Base-by-base conservation (phyloP, 352 stramenopile genomes). In the Phytopythium oedochilum region DNA sequence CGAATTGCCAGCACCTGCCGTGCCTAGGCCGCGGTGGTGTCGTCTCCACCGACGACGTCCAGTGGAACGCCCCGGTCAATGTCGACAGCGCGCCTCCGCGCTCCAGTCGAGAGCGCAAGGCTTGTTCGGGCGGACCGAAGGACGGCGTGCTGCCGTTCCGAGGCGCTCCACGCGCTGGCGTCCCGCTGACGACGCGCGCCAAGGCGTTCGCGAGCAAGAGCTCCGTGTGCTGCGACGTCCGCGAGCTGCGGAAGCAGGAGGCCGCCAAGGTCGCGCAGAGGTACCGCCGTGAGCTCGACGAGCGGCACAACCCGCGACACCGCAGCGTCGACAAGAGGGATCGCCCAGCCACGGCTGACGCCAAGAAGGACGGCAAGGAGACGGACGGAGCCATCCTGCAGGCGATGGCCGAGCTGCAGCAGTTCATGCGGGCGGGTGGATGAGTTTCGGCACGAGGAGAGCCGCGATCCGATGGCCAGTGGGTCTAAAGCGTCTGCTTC, bases 1-100 rank as follows among this genome's bases (percentile, higher is more conserved):
- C 34, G 1, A 39, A 47, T 28, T 7, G 8, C 35, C 47, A 18
- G 29, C 20, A 53, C 18, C 46, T 53, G 5, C 46, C 46, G 2
- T 28, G 20, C 4, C 23, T 53, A 5, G 26, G 20, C 18, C 39
- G 39, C 18, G 18, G 11, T 10, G n/a, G 39, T 25, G 55, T 3
- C 26, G 17, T 25, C 17, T 42, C 20, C 15, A 22, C 2, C 12
- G 40, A 46, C 15, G 54, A 65, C 23, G 55, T 58, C 0, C 44
- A 57, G 38, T 89, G 79, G 79, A 69, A 63, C 38, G 67, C 75
- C 14, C 76, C 76, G 7, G 63, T 84, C 11, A 63, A 68, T 31
- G 26, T 31, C 22, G 39, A 45, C 14, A 40, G 57, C 17, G 47
- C 59, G 0, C 26, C 18, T 3, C 48, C 63, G 31, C 46, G 46